Base-by-base conservation (phyloP, 441 rosid genomes). In the Lepidium campestre region DNA sequence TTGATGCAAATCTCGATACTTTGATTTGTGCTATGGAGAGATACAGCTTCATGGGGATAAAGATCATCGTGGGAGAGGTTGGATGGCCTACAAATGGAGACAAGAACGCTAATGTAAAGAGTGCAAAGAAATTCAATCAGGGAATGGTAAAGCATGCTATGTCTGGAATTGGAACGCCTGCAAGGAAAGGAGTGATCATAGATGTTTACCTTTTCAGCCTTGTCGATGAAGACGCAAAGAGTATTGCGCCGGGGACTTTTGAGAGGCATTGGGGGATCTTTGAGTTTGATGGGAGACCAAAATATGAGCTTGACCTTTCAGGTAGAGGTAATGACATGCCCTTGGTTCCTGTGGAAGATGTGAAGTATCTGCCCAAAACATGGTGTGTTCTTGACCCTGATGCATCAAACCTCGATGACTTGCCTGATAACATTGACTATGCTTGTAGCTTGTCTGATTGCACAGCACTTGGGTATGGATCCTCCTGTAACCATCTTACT, bases 21-120 rank as follows among this genome's bases (percentile, higher is more conserved):
- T 77, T 85, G 18, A 49, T 80, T 6, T 55, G 75, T 40, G 80
- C 89, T 1, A 48, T 85, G 56, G 62, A 69, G 10, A 82, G 57
- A 52, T 79, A 83, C 14, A 85, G 85, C 52, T 85, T 82, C 69
- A 42, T 81, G 42, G 82, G 67, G 29, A 79, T 82, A 83, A 68
- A 70, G 64, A 81, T 85, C 37, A 62, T 85, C 0, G 78, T 85
- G 0, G 86, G 89, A 63, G 89, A 82, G 34, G 82, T 82, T 0
- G 89, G 89, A 19, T 84, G 89, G 89, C 89, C 86, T 13, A 84
- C 86, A 0, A 83, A 85, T 27, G 89, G 86, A 31, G 71, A 82
- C 48, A 78, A 70, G 70, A 71, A 72, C 41, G 74, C 71, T 7
- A 72, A 77, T 20, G 23, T 62, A 14, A 45, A 58, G 23, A 68